Base-by-base conservation (phyloP, 192 early-diverging fungal species). In the Linnemannia exigua region DNA sequence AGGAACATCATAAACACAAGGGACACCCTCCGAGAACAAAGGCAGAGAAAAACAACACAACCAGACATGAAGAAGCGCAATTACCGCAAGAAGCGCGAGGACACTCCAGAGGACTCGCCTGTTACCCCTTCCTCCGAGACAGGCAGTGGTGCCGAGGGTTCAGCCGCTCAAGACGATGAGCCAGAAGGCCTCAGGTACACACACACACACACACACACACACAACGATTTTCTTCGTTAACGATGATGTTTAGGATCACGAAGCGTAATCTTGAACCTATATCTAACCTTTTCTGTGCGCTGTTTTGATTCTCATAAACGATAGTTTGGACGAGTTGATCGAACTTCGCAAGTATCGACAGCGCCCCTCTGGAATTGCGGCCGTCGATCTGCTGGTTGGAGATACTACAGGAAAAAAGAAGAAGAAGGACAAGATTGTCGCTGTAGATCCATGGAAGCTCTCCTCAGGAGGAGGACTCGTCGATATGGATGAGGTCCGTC, bases 301-400 rank as follows among this genome's bases (percentile, higher is more conserved):
- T 35, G 3, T 22, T 25, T 28, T 36, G 0, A 9, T 22, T 58
- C n/a, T 69, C 11, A 75, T 20, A 50, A 15, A 50, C 12, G 25
- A 51, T 73, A 86, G 84, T 0, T 63, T 93, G 28, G 92, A 93
- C 72, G 92, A 93, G 54, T 48, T 93, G 19, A 61, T 90, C 5
- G 93, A 95, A 71, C 79, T 95, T 37, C 89, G 94, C 31, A 90
- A 90, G 66, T 76, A 90, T 63, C 91, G 94, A 50, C 88, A 88
- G 63, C 90, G 91, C 48, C 88, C 87, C 28, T 77, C 89, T 70
- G 94, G 93, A 7, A 87, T 95, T 14, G 92, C 92, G 67, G 80
- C 87, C 8, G 79, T 89, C 47, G 92, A 94, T 76, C 85, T 95
- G 28, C 69, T 88, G 8, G 87, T 90, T 17, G 93, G 93, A 37